Percentiles rank a stretch among this genome's conserved stretches.
Conservation (phyloP, 1,284 basidiomycete genomes). For the Naganishia sp. region DNA sequence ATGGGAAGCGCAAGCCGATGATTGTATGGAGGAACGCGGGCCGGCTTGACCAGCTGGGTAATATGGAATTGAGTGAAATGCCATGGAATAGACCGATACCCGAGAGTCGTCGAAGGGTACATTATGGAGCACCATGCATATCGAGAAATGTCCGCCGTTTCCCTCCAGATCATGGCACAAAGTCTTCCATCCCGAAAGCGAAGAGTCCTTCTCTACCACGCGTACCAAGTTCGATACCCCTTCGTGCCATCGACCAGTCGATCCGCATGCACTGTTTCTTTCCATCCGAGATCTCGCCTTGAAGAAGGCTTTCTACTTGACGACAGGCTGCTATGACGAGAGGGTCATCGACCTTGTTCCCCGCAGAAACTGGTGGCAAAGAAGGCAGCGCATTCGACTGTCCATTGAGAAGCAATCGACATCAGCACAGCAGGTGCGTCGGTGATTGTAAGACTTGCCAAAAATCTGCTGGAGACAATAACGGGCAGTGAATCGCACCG, state of each 20-base stretch:
- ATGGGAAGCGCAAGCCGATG: no score
- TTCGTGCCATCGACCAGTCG: slow-evolving; percentile 16
- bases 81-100: background rate
- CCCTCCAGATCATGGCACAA: no score
- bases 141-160: no score
- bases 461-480: slow-evolving; percentile 17
- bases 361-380: slow-evolving; percentile 3
- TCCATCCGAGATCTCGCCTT: background rate
- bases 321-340: slow-evolving; percentile 9
- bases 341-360: background rate
- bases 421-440: background rate
- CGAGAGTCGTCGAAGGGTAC: no score
- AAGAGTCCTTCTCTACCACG: background rate
- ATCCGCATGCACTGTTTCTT: slow-evolving; percentile 1
- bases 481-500: background rate
- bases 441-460: background rate
- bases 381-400: slow-evolving; percentile 7
- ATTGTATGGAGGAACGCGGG: no score
- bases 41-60: no score
- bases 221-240: background rate
- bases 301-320: slow-evolving; percentile 13
- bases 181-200: slow-evolving; percentile 12
- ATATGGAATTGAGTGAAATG: no score
- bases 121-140: no score
- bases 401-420: no score